Percentiles rank a stretch among this genome's conserved stretches.
phyloP scores from a whole-genome alignment of 441 rosid species.

The Melastoma candidum region DNA sequence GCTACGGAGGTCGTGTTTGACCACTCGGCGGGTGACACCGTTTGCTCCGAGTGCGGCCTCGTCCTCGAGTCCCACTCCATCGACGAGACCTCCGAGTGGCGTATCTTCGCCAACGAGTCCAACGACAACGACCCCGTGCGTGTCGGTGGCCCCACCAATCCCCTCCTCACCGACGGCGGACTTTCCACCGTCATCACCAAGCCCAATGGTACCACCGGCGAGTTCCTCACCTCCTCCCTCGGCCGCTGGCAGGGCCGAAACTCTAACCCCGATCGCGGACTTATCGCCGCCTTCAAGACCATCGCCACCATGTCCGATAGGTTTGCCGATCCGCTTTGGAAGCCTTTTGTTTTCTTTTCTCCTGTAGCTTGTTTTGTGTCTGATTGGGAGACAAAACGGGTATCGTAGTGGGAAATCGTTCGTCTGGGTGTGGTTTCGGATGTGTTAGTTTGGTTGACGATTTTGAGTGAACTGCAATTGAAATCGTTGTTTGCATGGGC shows the following conservation, averaged over 20 bases:
- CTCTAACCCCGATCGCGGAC: slow-evolving; percentile 94
- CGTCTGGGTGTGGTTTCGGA: too few species aligned
- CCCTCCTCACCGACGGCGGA: slow-evolving; percentile 81
- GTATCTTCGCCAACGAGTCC: slow-evolving; percentile 87
- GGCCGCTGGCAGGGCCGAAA: slow-evolving; percentile 97
- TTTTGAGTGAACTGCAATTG: not conserved
- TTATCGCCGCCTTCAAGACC: slow-evolving; percentile 79
- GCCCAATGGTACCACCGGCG: slow-evolving; percentile 87
- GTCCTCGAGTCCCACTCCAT: slow-evolving; percentile 45
- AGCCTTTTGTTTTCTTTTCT: too few species aligned
- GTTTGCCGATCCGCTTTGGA: slow-evolving; percentile 17
- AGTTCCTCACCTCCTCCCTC: slow-evolving; percentile 74
- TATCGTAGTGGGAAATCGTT: too few species aligned
- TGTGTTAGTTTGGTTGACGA: too few species aligned
- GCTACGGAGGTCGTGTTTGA: slow-evolving; percentile 87
- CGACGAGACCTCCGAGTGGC: slow-evolving; percentile 75
- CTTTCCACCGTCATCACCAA: slow-evolving; percentile 91
- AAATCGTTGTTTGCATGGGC: not conserved
- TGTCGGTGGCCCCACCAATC: slow-evolving; percentile 92
- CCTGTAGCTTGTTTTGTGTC: too few species aligned
- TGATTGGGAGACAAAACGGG: too few species aligned
- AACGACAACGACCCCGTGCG: slow-evolving; percentile 88
- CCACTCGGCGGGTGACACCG: slow-evolving; percentile 90
- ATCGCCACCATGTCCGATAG: slow-evolving; percentile 96
- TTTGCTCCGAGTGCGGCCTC: slow-evolving; percentile 89